These are phyloP conservation scores for Ceratobasidium sp. DNA, from an alignment of 1,284 basidiomycete genomes.

Conservation along the genomic window DNA sequence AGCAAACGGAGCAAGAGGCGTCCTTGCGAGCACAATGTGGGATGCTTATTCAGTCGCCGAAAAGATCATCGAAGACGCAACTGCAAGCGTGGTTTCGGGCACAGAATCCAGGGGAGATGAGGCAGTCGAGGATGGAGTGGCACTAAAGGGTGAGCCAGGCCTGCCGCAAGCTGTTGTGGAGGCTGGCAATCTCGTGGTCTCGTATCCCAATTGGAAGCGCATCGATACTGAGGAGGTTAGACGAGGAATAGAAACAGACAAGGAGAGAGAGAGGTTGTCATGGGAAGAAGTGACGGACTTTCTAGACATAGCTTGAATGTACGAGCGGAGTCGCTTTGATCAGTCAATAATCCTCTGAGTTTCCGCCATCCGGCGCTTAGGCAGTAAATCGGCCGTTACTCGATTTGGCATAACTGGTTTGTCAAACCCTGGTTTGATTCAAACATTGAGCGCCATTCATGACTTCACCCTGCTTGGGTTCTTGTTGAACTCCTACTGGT, in stretches of 20 bases:
- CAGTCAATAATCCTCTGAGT: background rate
- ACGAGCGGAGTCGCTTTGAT: background rate
- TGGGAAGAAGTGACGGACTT: constrained; percentile 57
- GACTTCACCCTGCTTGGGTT: too few species aligned
- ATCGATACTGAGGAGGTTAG: constrained; percentile 74
- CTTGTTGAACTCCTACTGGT: too few species aligned
- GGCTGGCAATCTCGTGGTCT: constrained; percentile 63
- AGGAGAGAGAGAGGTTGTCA: constrained; percentile 81
- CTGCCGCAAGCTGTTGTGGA: constrained; percentile 62
- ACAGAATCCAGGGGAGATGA: constrained; percentile 56
- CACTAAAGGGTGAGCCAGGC: constrained; percentile 52
- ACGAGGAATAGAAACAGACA: constrained; percentile 67
- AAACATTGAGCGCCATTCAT: too few species aligned
- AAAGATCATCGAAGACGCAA: constrained; percentile 67
- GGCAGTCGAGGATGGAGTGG: constrained; percentile 55
- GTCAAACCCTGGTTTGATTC: too few species aligned
- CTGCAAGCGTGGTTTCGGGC: constrained; percentile 39
- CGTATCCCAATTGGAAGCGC: constrained; percentile 74
- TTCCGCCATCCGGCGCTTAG: too few species aligned
- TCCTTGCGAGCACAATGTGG: constrained; percentile 94
- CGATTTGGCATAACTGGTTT: too few species aligned
- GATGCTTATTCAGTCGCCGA: constrained; percentile 87
- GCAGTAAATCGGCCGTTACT: too few species aligned
- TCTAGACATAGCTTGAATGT: constrained; percentile 29
- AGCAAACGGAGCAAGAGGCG: constrained; percentile 89